Conservation (phyloP, 257 asterid genomes). For the Solanum peruvianum region DNA sequence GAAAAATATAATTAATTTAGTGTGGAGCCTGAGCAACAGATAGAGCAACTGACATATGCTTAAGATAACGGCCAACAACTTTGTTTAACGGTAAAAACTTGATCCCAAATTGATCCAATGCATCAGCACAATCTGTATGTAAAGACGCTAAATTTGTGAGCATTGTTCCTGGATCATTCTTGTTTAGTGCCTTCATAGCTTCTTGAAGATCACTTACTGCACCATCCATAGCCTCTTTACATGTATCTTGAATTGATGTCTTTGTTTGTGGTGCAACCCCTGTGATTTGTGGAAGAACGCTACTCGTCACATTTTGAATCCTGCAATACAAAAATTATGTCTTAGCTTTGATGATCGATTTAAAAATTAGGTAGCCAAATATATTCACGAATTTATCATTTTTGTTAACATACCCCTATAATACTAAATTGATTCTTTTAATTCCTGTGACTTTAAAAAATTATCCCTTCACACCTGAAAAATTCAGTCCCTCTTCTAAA, state of each 20-base stretch:
- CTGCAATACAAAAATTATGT: neutral
- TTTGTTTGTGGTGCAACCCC: neutral
- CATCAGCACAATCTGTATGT: constrained; percentile 8
- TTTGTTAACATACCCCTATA: too few relatives aligned
- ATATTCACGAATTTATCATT: too few relatives aligned
- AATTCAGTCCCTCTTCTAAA: too few relatives aligned
- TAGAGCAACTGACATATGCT: neutral
- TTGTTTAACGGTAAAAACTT: neutral
- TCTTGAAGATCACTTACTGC: neutral
- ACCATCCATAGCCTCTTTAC: neutral
- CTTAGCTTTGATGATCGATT: too few relatives aligned
- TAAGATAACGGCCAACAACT: neutral
- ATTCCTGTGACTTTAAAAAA: too few relatives aligned
- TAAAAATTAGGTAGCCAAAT: neutral
- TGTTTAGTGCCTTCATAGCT: neutral
- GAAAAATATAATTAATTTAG: neutral
- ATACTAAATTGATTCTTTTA: too few relatives aligned
- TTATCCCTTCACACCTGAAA: too few relatives aligned
- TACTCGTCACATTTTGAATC: neutral
- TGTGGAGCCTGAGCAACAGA: neutral
- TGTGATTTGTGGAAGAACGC: neutral
- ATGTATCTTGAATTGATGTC: neutral
- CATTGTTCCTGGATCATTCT: neutral
- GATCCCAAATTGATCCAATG: constrained; percentile 1
- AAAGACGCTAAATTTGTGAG: neutral